phyloP scores from a whole-genome alignment of 2,329 filamentous ascomycete species.

The Xylaria sp. region DNA sequence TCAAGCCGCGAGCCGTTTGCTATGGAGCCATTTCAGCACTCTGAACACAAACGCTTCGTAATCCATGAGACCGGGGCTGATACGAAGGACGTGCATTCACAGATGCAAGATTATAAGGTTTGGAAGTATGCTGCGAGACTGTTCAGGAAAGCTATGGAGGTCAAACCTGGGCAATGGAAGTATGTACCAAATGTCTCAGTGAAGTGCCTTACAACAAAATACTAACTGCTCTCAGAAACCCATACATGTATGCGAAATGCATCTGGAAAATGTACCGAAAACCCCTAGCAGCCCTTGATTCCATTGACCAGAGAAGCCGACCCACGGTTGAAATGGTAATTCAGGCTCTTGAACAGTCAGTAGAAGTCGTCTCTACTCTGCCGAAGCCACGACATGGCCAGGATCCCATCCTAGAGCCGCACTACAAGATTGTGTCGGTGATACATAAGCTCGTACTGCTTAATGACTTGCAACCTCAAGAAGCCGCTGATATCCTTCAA shows the following conservation, averaged over 20 bases:
- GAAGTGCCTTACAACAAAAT: neutral
- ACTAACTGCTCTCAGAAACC: slow-evolving; percentile 50
- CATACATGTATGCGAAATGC: slow-evolving; percentile 67
- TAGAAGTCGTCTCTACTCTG: slow-evolving; percentile 56
- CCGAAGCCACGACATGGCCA: slow-evolving; percentile 62
- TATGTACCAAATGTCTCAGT: slow-evolving; percentile 41
- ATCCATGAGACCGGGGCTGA: slow-evolving; percentile 56
- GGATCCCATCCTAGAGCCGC: slow-evolving; percentile 86
- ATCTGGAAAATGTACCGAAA: slow-evolving; percentile 69
- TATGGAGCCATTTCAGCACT: slow-evolving; percentile 65
- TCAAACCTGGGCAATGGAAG: slow-evolving; percentile 64
- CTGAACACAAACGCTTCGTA: slow-evolving; percentile 62
- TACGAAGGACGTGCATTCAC: slow-evolving; percentile 58
- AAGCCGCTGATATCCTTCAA: slow-evolving; percentile 59
- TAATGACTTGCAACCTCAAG: slow-evolving; percentile 53
- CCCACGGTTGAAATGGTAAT: slow-evolving; percentile 52
- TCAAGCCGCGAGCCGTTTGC: slow-evolving; percentile 67
- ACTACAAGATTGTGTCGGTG: slow-evolving; percentile 87
- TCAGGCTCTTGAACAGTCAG: slow-evolving; percentile 56
- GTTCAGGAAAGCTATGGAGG: slow-evolving; percentile 61
- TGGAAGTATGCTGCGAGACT: slow-evolving; percentile 65
- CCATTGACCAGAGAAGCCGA: slow-evolving; percentile 47
- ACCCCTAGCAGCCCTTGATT: slow-evolving; percentile 50
- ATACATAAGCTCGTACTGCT: slow-evolving; percentile 78
- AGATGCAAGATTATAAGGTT: slow-evolving; percentile 65